Base-by-base conservation (phyloP, 1,284 basidiomycete species). In the Austroboletus niveus region DNA sequence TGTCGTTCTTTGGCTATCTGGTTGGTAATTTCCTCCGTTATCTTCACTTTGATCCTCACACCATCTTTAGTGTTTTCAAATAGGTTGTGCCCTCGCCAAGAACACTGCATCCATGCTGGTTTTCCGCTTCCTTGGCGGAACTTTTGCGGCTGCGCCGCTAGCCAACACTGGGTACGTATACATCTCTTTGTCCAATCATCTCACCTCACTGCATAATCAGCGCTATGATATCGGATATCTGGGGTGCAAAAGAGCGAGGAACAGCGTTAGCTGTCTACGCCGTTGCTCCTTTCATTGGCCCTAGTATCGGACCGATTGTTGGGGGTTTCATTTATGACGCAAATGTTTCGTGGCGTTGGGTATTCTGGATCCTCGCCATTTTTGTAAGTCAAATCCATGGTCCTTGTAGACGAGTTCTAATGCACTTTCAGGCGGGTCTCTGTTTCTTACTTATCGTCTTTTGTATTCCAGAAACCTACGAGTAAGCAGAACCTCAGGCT, bases 201-300 rank as follows among this genome's bases (percentile, higher is more conserved):
- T 50, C 20, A 34, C 35, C 34, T 53, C n/a, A 50, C 35, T 10
- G 2, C 34, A 9, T 42, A 42, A 12, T n/a, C 44, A 78, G 77
- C 12, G 79, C 75, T 6, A 47, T 80, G 22, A 75, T 90, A 39
- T 79, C 84, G 10, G 81, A 82, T 53, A 73, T 82, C 15, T 92
- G 87, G 87, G 85, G 87, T 56, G 76, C 78, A 1, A 80, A 80
- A 55, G 78, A 76, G 31, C 75, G 89, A 45, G 88, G 88, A 9
- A 79, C 82, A 49, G 88, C 89, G 0, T 71, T 91, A 49, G 81
- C 83, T 14, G 64, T 87, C 45, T 90, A 89, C 62, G 77, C 82
- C 1, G 65, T 89, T 7, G 86, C 88, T 5, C 91, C 91, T 1
- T 92, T 93, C 60, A 85, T 87, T 6, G 88, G 87, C n/a, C 83